These are phyloP conservation scores for Leishmania aethiopica DNA, from an alignment of 208 protist species.

Conservation along the genomic window DNA sequence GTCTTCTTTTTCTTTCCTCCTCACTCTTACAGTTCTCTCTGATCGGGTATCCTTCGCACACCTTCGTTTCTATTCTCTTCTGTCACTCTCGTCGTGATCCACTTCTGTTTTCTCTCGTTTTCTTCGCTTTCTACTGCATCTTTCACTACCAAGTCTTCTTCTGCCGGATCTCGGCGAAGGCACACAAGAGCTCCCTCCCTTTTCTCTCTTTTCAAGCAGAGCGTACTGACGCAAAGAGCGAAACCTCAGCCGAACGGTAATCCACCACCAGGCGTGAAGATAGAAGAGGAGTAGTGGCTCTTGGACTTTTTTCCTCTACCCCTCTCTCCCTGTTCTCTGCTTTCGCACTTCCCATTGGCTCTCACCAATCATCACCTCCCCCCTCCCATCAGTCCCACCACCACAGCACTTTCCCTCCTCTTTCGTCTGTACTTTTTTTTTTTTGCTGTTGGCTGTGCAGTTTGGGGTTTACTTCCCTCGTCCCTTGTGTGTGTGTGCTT, in stretches of 20 bases:
- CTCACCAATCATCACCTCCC: not conserved
- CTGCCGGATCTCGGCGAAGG: no score
- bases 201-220: conserved; percentile 1
- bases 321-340: conserved; percentile 11
- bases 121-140: not conserved
- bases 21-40: not conserved
- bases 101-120: not conserved
- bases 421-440: conserved; percentile 11
- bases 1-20: not conserved
- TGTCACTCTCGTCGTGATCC: not conserved
- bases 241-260: not conserved
- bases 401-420: not conserved
- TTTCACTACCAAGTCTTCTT: not conserved
- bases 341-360: not conserved
- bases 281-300: not conserved
- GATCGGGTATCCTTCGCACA: not conserved
- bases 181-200: not conserved
- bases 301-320: conserved; percentile 8
- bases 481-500: not conserved
- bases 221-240: not conserved
- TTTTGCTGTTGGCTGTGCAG: conserved; percentile 2
- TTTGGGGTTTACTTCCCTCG: not conserved
- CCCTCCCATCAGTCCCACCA: not conserved
- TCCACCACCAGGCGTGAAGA: not conserved
- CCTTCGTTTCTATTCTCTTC: not conserved